Evolutionary conservation across 176 grass and related monocot genomes (phyloP).

Genomic region (Avena insularis): DNA sequence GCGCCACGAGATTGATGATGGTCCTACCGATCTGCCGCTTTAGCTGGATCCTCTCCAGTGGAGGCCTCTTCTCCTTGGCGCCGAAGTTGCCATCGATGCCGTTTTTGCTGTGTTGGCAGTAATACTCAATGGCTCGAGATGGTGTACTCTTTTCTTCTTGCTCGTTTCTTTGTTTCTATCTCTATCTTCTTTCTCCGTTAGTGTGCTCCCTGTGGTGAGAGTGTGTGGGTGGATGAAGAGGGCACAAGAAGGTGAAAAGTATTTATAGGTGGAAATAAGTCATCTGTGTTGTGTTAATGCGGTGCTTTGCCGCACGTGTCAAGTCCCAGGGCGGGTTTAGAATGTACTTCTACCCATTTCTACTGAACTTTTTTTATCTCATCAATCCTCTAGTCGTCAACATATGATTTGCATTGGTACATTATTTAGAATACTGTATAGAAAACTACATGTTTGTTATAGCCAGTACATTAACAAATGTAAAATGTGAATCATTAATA

Average conservation of each 20-base stretch:
- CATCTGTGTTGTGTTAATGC: background rate
- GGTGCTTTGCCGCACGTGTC: background rate
- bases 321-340: background rate
- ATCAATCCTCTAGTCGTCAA: too few relatives aligned
- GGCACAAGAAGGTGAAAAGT: background rate
- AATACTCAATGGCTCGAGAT: slow-evolving; percentile 25
- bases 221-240: background rate
- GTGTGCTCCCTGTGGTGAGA: background rate
- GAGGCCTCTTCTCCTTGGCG: slow-evolving; percentile 28
- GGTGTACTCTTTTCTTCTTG: background rate
- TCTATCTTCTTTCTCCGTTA: background rate
- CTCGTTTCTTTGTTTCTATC: background rate
- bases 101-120: slow-evolving; percentile 16
- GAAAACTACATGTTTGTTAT: too few relatives aligned
- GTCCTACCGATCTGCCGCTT: slow-evolving; percentile 38
- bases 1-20: slow-evolving; percentile 28
- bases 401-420: too few relatives aligned
- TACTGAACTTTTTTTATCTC: too few relatives aligned
- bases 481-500: too few relatives aligned
- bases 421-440: too few relatives aligned
- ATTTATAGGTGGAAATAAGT: slow-evolving; percentile 24
- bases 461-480: too few relatives aligned
- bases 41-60: slow-evolving; percentile 38
- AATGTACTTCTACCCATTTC: too few relatives aligned
- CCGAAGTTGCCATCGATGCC: background rate